Conservation (phyloP, 1,139 yeast species). For the Hyphopichia buzzinii region DNA sequence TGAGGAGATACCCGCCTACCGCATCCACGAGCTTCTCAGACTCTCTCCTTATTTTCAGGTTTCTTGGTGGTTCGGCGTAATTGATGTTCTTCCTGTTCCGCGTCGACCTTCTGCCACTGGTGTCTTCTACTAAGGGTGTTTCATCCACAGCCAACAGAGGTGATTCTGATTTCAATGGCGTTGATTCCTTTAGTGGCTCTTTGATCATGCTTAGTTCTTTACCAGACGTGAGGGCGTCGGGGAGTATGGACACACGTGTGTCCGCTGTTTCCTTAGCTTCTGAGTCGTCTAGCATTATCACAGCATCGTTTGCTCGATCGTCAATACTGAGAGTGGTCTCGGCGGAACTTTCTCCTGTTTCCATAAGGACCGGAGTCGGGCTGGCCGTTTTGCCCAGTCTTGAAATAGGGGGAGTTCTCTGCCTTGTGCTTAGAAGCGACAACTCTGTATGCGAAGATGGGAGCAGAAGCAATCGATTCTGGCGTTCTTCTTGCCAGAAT, state of each 20-base stretch:
- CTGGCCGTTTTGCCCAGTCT: neutral
- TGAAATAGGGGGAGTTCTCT: neutral
- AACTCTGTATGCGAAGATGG: constrained; percentile 3
- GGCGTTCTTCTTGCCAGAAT: neutral
- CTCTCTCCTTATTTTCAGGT: constrained; percentile 70
- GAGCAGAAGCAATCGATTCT: constrained; percentile 1
- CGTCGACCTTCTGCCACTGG: constrained; percentile 7
- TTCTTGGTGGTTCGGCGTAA: constrained; percentile 67
- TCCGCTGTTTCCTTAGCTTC: neutral
- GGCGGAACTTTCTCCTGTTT: constrained; percentile 1
- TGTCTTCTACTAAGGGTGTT: neutral
- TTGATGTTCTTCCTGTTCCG: constrained; percentile 43
- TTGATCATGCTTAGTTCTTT: neutral
- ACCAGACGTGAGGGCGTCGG: neutral
- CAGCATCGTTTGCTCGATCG: constrained; percentile 1
- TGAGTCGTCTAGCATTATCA: neutral
- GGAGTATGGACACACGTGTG: neutral
- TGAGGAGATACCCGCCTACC: constrained; percentile 17
- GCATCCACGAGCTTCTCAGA: constrained; percentile 63
- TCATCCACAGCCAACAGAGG: neutral
- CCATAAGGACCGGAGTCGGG: neutral
- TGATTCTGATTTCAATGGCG: neutral
- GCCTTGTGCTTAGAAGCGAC: neutral
- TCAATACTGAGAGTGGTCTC: neutral
- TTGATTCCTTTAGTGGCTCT: no score